Base-by-base conservation (phyloP, 2,329 filamentous ascomycete genomes). In the Annulohypoxylon truncatum region DNA sequence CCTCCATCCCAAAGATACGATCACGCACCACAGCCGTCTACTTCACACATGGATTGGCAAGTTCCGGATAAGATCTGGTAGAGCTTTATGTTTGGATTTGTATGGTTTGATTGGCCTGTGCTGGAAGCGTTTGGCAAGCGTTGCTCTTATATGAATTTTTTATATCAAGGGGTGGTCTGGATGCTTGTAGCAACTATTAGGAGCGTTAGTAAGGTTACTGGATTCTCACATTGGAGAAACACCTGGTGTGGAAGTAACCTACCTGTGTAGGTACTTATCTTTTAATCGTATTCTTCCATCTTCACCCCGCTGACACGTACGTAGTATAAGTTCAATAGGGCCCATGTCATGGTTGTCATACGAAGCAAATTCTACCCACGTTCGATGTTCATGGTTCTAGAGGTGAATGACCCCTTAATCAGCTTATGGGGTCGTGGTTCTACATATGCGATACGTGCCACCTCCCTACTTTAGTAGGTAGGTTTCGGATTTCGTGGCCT, bases 401-500 rank as follows among this genome's bases (percentile, higher is more conserved):
- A 59, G 33, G 62, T 44, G 50, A 22, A 53, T 47, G 50, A 24
- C 33, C 53, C 31, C 33, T 58, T 28, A 59, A 56, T 62, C 20
- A 59, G 57, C 13, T 35, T 42, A 56, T 51, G 56, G 47, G 47
- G 51, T 55, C 18, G 31, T 29, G 10, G 48, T 66, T 40, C 29
- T 61, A 50, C 26, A 55, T 46, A 33, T 40, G 48, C 29, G 48
- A 66, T 56, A 66, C 55, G 54, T 57, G 48, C 64, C 61, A 69
- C 64, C 66, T 69, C 52, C 63, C 64, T 59, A 56, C 66, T 60
- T 44, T 31, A 67, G 66, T 13, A 67, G 64, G 64, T 64, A 67
- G 24, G 35, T 66, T 63, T 60, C 44, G 55, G 28, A 22, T 60
- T 50, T 54, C 58, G 33, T 55, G 15, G 24, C 29, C 50, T 56